Conservation (phyloP, 257 asterid species). For the Solanum microdontum region DNA sequence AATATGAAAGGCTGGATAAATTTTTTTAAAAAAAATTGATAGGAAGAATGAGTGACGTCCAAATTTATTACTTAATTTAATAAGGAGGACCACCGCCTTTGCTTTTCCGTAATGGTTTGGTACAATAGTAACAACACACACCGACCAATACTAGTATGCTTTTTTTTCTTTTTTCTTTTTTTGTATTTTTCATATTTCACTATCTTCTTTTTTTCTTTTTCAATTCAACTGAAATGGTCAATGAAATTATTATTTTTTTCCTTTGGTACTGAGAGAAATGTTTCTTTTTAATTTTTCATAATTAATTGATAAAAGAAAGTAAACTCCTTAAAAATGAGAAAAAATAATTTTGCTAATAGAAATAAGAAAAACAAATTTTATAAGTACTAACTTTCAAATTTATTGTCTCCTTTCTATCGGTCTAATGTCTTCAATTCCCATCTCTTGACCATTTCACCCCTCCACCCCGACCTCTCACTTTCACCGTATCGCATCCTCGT, state of each 20-base stretch:
- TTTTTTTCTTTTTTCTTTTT: fast-evolving
- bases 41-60: not conserved
- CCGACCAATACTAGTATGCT: not conserved
- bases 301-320: no score
- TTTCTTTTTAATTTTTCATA: not conserved
- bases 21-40: not conserved
- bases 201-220: not conserved
- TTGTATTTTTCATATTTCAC: not conserved
- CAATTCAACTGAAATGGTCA: not conserved
- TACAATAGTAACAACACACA: not conserved
- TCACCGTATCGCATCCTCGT: fast-evolving
- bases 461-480: not conserved
- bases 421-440: no score
- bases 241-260: not conserved
- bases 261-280: not conserved
- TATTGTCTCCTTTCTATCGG: no score
- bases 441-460: not conserved
- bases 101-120: not conserved
- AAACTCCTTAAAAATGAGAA: no score
- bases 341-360: no score
- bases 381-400: no score
- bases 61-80: not conserved
- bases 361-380: no score
- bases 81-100: not conserved
- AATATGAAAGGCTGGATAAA: fast-evolving